These are phyloP conservation scores for Pezicula radicicola DNA, from an alignment of 2,329 filamentous ascomycete genomes.

Conservation along the genomic window DNA sequence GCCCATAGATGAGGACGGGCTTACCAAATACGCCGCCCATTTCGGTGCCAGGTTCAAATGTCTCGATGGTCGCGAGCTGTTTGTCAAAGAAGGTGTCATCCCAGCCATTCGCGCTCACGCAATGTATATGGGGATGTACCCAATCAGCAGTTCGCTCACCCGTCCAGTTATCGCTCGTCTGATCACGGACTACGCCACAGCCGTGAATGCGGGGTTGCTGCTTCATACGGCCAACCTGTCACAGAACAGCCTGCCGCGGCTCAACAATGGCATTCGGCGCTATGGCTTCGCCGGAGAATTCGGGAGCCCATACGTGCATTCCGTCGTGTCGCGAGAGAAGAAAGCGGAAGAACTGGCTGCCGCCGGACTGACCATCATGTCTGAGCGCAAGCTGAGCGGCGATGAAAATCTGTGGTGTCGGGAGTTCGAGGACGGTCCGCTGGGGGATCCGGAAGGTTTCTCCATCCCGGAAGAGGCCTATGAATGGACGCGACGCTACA, in stretches of 20 bases:
- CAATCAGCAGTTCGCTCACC: constrained; percentile 3
- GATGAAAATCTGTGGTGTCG: constrained; percentile 4
- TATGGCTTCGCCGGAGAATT: constrained; percentile 1
- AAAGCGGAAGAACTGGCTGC: constrained; percentile 1
- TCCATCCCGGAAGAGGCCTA: constrained; percentile 1
- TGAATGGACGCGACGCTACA: constrained; percentile 1
- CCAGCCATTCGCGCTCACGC: constrained; percentile 4
- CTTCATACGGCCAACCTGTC: constrained; percentile 4
- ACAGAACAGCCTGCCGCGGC: constrained; percentile 4
- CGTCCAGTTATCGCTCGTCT: constrained; percentile 1
- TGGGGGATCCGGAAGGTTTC: constrained; percentile 1
- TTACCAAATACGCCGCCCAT: constrained; percentile 3
- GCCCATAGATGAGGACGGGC: background rate
- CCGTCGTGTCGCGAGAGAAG: constrained; percentile 1
- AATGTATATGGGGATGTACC: constrained; percentile 1
- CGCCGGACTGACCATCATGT: constrained; percentile 3
- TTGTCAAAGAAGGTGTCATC: constrained; percentile 1
- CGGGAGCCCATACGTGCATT: constrained; percentile 2
- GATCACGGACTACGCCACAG: constrained; percentile 1
- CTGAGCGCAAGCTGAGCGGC: constrained; percentile 2
- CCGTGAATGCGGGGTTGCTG: constrained; percentile 1
- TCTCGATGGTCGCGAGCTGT: constrained; percentile 2
- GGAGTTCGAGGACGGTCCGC: constrained; percentile 3
- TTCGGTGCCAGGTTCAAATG: constrained; percentile 3
- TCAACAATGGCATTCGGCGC: constrained; percentile 1